Percentiles rank a stretch among this genome's conserved stretches.
Evolutionary conservation across 106 monocot genomes (phyloP).

Genomic region (Iris macrosiphon): DNA sequence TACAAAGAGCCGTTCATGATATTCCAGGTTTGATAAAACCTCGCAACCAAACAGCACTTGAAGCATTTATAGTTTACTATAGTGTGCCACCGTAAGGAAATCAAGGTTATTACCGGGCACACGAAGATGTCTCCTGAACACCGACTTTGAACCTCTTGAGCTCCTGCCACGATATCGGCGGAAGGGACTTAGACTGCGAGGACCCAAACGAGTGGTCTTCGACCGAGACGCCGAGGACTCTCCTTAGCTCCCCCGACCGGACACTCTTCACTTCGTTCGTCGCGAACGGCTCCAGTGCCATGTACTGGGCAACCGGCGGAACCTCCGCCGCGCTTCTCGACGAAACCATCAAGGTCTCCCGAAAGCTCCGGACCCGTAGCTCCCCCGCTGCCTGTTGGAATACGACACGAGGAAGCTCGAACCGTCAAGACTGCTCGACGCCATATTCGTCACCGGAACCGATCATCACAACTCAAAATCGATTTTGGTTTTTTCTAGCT

Average conservation of each 20-base stretch:
- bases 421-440: slow-evolving; percentile 50
- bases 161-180: slow-evolving; percentile 50
- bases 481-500: background rate
- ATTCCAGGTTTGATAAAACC: too few species aligned
- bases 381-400: slow-evolving; percentile 48
- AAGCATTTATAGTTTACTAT: too few species aligned
- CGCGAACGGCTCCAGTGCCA: slow-evolving; percentile 44
- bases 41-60: too few species aligned
- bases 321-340: slow-evolving; percentile 39
- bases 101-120: slow-evolving; percentile 70
- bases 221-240: slow-evolving; percentile 57
- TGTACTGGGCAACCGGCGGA: slow-evolving; percentile 31
- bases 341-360: slow-evolving; percentile 48
- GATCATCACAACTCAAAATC: slow-evolving; percentile 19
- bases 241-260: slow-evolving; percentile 59
- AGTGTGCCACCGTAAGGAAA: too few species aligned
- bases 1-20: too few species aligned
- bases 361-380: slow-evolving; percentile 58
- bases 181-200: slow-evolving; percentile 41
- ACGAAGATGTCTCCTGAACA: slow-evolving; percentile 29
- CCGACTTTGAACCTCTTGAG: slow-evolving; percentile 57
- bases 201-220: slow-evolving; percentile 71
- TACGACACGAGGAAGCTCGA: slow-evolving; percentile 32
- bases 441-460: slow-evolving; percentile 37
- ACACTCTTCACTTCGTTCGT: slow-evolving; percentile 54